These are phyloP conservation scores for Pugionium cornutum DNA, from an alignment of 345 rosid genomes.

Conservation along the genomic window DNA sequence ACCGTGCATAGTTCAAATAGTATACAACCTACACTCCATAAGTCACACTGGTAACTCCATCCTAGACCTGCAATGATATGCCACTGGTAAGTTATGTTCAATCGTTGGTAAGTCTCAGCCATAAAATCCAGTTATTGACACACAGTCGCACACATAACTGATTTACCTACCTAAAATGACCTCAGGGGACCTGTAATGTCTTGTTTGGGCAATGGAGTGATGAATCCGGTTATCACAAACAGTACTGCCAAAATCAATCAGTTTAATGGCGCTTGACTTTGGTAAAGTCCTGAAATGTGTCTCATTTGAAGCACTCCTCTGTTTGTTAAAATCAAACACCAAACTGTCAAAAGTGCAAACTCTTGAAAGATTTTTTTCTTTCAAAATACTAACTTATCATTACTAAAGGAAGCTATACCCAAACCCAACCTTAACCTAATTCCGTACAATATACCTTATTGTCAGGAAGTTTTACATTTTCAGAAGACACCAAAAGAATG, in stretches of 20 bases:
- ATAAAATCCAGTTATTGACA: too few relatives aligned
- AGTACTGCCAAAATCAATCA: slow-evolving; percentile 93
- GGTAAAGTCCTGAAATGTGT: slow-evolving; percentile 66
- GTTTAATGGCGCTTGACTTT: slow-evolving; percentile 86
- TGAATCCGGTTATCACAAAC: slow-evolving; percentile 74
- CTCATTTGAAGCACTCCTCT: slow-evolving; percentile 57
- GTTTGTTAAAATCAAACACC: slow-evolving; percentile 46
- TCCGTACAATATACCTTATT: slow-evolving; percentile 53
- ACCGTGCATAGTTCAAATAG: slow-evolving; percentile 75
- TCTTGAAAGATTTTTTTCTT: not conserved
- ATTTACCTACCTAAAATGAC: slow-evolving; percentile 67
- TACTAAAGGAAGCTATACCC: slow-evolving; percentile 22
- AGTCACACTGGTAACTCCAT: slow-evolving; percentile 86
- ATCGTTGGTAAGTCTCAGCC: slow-evolving; percentile 2
- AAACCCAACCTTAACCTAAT: slow-evolving; percentile 38
- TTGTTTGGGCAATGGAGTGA: slow-evolving; percentile 74
- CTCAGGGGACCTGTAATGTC: slow-evolving; percentile 90
- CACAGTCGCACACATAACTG: not conserved
- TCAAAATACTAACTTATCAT: slow-evolving; percentile 17
- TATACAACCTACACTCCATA: slow-evolving; percentile 89
- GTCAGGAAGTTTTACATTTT: slow-evolving; percentile 65
- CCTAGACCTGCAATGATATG: slow-evolving; percentile 61
- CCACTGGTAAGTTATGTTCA: slow-evolving; percentile 17
- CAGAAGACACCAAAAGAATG: slow-evolving; percentile 77
- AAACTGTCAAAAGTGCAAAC: slow-evolving; percentile 19